phyloP scores from a whole-genome alignment of 129 eudicot genomes.

The Chrysanthemum lavandulifolium region DNA sequence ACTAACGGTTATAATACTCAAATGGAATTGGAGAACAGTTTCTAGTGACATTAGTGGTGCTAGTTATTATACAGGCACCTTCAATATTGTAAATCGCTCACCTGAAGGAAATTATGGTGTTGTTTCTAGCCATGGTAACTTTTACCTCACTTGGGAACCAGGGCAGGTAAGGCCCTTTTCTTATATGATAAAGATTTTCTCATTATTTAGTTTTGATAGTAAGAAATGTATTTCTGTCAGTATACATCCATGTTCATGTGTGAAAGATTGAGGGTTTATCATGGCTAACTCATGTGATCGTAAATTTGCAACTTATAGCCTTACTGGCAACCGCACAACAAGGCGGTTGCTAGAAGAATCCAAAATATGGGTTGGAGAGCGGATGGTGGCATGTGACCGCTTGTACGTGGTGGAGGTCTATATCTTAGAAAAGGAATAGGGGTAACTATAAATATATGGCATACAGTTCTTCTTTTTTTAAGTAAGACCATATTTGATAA shows the following conservation, averaged over 20 bases:
- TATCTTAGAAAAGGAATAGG: slow-evolving; percentile 98
- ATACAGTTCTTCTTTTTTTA: background rate
- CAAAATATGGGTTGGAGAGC: slow-evolving; percentile 99
- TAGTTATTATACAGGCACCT: slow-evolving; percentile 97
- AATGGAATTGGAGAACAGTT: slow-evolving; percentile 87
- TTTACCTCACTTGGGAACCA: slow-evolving; percentile 96
- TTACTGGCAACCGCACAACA: slow-evolving; percentile 98
- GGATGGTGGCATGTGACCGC: slow-evolving; percentile 99
- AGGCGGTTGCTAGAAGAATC: slow-evolving; percentile 92
- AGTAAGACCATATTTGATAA: background rate
- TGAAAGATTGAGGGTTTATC: background rate
- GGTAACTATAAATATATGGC: slow-evolving; percentile 41
- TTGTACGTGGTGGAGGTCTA: slow-evolving; percentile 98
- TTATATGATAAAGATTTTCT: background rate
- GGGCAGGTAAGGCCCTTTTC: slow-evolving; percentile 69
- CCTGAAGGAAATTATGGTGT: slow-evolving; percentile 98
- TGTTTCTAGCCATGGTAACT: slow-evolving; percentile 98
- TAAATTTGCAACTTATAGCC: slow-evolving; percentile 52
- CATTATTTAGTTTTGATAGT: background rate
- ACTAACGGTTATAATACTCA: slow-evolving; percentile 27
- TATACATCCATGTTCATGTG: too few relatives aligned
- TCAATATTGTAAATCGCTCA: slow-evolving; percentile 94
- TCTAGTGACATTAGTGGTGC: slow-evolving; percentile 99
- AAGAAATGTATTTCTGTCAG: background rate
- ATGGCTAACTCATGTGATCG: background rate